phyloP scores from a whole-genome alignment of 78 protist genomes.

The Emiliania huxleyi region DNA sequence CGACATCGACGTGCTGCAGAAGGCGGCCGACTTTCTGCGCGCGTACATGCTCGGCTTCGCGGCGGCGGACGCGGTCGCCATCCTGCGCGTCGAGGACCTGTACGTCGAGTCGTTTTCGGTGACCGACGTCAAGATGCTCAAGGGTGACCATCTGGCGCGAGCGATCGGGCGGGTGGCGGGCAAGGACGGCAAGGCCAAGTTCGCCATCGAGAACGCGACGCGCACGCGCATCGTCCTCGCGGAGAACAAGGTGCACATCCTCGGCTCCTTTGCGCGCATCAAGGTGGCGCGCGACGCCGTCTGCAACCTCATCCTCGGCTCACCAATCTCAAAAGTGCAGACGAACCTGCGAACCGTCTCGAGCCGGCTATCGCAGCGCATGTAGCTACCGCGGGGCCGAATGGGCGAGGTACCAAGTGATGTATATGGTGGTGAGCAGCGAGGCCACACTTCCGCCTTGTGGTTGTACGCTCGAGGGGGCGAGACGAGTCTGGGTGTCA shows the following conservation, averaged over 20 bases:
- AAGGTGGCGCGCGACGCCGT: conserved; percentile 90
- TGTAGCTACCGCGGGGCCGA: too few species aligned
- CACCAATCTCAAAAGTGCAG: conserved; percentile 51
- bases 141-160: conserved; percentile 95
- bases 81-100: conserved; percentile 95
- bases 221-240: conserved; percentile 96
- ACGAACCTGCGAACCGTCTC: conserved; percentile 78
- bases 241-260: conserved; percentile 90
- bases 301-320: conserved; percentile 87
- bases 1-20: conserved; percentile 78
- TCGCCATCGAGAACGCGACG: conserved; percentile 95
- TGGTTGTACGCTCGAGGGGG: too few species aligned
- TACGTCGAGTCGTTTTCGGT: conserved; percentile 87
- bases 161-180: conserved; percentile 99
- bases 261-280: conserved; percentile 92
- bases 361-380: conserved; percentile 75
- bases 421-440: too few species aligned
- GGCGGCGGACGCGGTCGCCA: conserved; percentile 90
- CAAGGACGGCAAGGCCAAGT: conserved; percentile 92
- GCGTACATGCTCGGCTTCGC: conserved; percentile 96
- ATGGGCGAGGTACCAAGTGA: too few species aligned
- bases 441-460: too few species aligned
- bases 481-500: too few species aligned
- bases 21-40: conserved; percentile 90
- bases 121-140: conserved; percentile 75